Base-by-base conservation (phyloP, 2,329 filamentous ascomycete genomes). In the Arthroderma uncinatum region DNA sequence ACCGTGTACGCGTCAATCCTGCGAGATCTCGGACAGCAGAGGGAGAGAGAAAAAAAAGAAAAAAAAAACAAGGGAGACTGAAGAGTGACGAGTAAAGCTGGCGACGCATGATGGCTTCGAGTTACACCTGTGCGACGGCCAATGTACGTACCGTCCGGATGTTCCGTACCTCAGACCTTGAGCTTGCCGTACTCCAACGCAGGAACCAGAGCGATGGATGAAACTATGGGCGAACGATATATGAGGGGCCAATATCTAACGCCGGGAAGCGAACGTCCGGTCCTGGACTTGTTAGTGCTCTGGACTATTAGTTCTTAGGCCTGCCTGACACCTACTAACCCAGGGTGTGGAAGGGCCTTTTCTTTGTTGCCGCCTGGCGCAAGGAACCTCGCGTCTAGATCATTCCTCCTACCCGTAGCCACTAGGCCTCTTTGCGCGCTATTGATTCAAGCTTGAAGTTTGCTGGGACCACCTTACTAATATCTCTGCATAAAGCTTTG, bases 141-240 rank as follows among this genome's bases (percentile, higher is more conserved):
- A 33, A 25, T 23, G 23, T 50, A 50, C 44, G 44, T 50, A 50
- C 44, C 5, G 44, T 33, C 14, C 44, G 44, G 44, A 28, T 48
- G 44, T 12, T 25, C 23, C 44, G 23, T 48, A 48, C 10, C 44
- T 48, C 28, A n/a, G 44, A 50, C 44, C 25, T 30, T n/a, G 44
- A 50, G 44, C 44, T 33, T 50, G 44, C 44, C 28, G 44, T 16
- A 33, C 28, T 50, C 44, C 44, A 50, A 50, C 25, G 44, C 44
- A 50, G 44, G 44, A 50, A 50, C 44, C 25, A 1, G 7, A 12
- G 12, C 12, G 8, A 33, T 33, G 25, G 44, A 33, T 16, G 30
- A 25, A 16, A 30, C 14, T 25, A 47, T 42, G 7, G 40, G 19
- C 19, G 33, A 50, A 23, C 9, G 19, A 6, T 44, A 4, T 21